Conservation (phyloP, 2,329 filamentous ascomycete genomes). For the Exophiala sideris region DNA sequence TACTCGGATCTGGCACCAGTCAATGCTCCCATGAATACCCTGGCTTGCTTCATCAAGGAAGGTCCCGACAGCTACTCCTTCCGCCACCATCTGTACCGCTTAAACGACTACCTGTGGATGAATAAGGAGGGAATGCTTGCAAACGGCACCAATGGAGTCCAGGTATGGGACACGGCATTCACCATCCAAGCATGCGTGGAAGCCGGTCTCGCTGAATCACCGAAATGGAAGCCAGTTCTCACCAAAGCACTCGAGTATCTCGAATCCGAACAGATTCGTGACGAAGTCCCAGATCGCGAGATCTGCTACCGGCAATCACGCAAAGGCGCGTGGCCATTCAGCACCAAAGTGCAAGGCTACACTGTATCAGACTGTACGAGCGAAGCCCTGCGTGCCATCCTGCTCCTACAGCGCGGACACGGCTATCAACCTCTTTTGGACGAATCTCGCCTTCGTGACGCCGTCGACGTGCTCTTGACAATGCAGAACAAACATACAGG, state of each 20-base stretch:
- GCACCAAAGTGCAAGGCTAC: constrained; percentile 87
- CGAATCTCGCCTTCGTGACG: constrained; percentile 76
- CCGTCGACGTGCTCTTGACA: constrained; percentile 82
- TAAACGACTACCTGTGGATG: constrained; percentile 87
- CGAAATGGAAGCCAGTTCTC: constrained; percentile 79
- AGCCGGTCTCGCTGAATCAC: constrained; percentile 71
- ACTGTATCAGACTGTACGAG: constrained; percentile 93
- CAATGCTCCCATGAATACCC: constrained; percentile 83
- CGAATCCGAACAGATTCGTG: constrained; percentile 85
- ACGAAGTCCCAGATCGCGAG: constrained; percentile 73
- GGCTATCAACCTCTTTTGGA: constrained; percentile 72
- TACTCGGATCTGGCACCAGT: constrained; percentile 84
- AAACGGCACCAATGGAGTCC: constrained; percentile 97
- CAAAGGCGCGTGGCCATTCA: constrained; percentile 95
- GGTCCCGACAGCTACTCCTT: constrained; percentile 71
- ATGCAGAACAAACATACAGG: constrained; percentile 81
- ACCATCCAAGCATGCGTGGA: constrained; percentile 77
- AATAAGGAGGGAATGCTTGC: constrained; percentile 88
- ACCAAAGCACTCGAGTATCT: constrained; percentile 78
- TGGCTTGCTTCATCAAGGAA: constrained; percentile 79
- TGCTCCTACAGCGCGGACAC: constrained; percentile 75
- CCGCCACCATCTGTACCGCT: constrained; percentile 70
- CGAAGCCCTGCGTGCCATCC: constrained; percentile 81
- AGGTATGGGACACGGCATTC: constrained; percentile 95
- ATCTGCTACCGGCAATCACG: constrained; percentile 84